Base-by-base conservation (phyloP, 129 eudicot species). In the Artemisia argyi region DNA sequence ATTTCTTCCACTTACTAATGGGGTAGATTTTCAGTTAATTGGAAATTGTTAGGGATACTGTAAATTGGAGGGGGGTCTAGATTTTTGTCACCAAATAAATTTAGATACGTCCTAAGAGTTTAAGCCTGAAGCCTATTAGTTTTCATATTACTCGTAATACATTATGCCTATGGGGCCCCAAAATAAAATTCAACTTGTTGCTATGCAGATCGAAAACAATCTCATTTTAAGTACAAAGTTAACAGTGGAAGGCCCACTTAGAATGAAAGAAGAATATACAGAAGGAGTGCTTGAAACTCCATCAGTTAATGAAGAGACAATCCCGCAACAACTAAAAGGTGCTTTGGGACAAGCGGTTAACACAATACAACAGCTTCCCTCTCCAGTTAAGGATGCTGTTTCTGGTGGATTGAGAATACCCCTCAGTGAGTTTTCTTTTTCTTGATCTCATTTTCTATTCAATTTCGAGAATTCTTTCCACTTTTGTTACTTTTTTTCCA, bases 181-280 rank as follows among this genome's bases (percentile, higher is more conserved):
- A 28, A 65, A 7, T 76, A 63, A 78, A 55, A 56, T 68, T 44
- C 16, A 53, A 60, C 63, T 42, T 78, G 72, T 80, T 81, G 66
- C 73, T 59, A 12, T 84, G 87, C 96, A 94, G 98, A 83, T 94
- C 62, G 92, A 90, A 79, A 86, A 80, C 86, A 90, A 79, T 50
- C 71, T 94, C 59, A 75, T 79, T 18, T 35, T 94, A 64, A 82
- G 79, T 61, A 83, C 92, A 75, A 85, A 84, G 83, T 78, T 94
- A 79, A 66, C 91, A 16, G 89, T 90, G 59, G 97, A 94, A 74
- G 98, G 97, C 44, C 98, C 98, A 48, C 96, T 90, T 56, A 71
- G 98, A 64, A 82, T 94, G 87, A 94, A 83, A 87, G 98, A 94
- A 81, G 98, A 90, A 81, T 94, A 87, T 26, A 72, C 78, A 17